Evolutionary conservation across 805 yeast species (phyloP).

Genomic region (Debaryomyces tyrocola): DNA sequence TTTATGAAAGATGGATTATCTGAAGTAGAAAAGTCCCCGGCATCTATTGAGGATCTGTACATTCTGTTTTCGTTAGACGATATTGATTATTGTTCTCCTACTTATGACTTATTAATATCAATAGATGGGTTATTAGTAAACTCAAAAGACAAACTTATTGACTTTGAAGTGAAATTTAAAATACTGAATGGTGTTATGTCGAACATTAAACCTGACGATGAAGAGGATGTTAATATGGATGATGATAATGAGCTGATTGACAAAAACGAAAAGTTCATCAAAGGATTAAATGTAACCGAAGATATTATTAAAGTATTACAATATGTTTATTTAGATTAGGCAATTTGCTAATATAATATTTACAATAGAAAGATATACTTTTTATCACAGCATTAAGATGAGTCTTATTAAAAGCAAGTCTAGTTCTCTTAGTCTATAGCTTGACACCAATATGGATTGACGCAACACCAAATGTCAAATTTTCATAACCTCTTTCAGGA

Average conservation of each 20-base stretch:
- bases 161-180: conserved; percentile 18
- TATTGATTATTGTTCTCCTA: conserved; percentile 21
- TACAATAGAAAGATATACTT: background rate
- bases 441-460: conserved; percentile 96
- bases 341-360: conserved; percentile 2
- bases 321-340: conserved; percentile 7
- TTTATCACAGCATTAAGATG: background rate
- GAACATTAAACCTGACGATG: conserved; percentile 7
- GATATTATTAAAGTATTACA: conserved; percentile 25
- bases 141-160: background rate
- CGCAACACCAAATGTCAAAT: conserved; percentile 91
- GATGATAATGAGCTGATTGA: conserved; percentile 1
- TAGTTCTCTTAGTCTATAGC: conserved; percentile 36
- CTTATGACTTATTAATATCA: conserved; percentile 21
- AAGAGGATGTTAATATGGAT: conserved; percentile 24
- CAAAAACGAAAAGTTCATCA: conserved; percentile 17
- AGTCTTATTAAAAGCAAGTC: background rate
- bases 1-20: conserved; percentile 22
- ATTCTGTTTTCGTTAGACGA: conserved; percentile 19
- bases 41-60: background rate
- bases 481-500: conserved; percentile 87
- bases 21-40: background rate
- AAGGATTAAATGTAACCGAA: conserved; percentile 31
- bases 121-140: conserved; percentile 16
- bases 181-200: conserved; percentile 32